Conservation (phyloP, 2,329 filamentous ascomycete species). For the Zymoseptoria tritici region DNA sequence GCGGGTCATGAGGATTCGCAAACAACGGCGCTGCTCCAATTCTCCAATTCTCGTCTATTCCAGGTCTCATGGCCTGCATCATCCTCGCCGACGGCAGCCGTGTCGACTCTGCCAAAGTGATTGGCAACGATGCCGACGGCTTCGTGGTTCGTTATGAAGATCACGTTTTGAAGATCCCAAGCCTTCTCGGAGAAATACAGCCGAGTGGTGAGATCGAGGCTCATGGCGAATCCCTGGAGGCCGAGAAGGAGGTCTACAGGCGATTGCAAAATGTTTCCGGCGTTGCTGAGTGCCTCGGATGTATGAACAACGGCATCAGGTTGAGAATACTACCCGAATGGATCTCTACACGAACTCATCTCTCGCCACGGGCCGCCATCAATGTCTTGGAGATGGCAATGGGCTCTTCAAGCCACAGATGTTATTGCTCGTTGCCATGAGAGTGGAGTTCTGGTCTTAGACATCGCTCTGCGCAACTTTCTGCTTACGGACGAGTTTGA, state of each 20-base stretch:
- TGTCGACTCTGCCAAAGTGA: conserved; percentile 7
- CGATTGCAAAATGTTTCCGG: conserved; percentile 9
- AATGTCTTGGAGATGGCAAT: conserved; percentile 9
- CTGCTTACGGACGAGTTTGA: conserved; percentile 10
- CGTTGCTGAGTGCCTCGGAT: conserved; percentile 8
- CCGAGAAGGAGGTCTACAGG: conserved; percentile 11
- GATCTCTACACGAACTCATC: conserved; percentile 9
- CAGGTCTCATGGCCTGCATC: conserved; percentile 3
- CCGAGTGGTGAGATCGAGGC: conserved; percentile 5
- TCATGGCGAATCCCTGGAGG: conserved; percentile 5
- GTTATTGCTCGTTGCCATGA: conserved; percentile 12
- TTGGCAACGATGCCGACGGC: conserved; percentile 10
- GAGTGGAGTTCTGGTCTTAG: conserved; percentile 10
- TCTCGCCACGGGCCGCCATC: conserved; percentile 6
- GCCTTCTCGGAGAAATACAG: conserved; percentile 6
- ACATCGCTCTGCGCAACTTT: conserved; percentile 14
- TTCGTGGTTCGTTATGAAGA: conserved; percentile 4
- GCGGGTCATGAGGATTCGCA: no score
- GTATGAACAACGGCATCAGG: conserved; percentile 9
- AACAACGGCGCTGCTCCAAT: no score
- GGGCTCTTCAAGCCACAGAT: conserved; percentile 12
- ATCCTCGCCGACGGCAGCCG: conserved; percentile 10
- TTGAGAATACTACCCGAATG: conserved; percentile 8
- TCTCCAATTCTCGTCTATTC: no score
- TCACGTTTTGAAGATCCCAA: conserved; percentile 10